Conservation (phyloP, 306 rosid species). For the Malus asiatica region DNA sequence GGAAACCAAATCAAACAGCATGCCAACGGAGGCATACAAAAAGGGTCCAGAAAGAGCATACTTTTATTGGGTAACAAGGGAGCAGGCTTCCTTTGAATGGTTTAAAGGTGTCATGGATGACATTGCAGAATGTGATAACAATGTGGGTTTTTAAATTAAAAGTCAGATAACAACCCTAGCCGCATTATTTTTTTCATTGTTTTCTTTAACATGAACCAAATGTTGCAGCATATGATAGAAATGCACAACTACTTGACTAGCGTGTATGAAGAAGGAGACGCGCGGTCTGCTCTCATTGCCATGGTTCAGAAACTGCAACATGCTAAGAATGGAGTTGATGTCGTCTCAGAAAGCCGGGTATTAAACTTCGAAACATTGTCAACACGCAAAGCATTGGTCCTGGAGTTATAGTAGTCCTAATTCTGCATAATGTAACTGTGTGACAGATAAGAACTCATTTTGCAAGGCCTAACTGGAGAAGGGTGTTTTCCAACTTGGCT, state of each 20-base stretch:
- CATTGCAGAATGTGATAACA: slow-evolving; percentile 61
- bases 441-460: slow-evolving; percentile 83
- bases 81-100: slow-evolving; percentile 94
- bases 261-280: slow-evolving; percentile 92
- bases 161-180: background rate
- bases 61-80: slow-evolving; percentile 95
- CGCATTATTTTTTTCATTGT: background rate
- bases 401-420: background rate
- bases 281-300: slow-evolving; percentile 76
- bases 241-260: slow-evolving; percentile 93
- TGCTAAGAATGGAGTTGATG: slow-evolving; percentile 82
- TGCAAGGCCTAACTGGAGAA: slow-evolving; percentile 88
- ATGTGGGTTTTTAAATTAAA: slow-evolving; percentile 40
- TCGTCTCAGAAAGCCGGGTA: slow-evolving; percentile 89
- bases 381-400: background rate
- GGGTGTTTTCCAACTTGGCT: slow-evolving; percentile 51
- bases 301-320: slow-evolving; percentile 82
- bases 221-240: slow-evolving; percentile 70
- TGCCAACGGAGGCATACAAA: slow-evolving; percentile 6
- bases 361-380: background rate
- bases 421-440: slow-evolving; percentile 4
- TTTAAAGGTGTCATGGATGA: slow-evolving; percentile 98
- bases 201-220: background rate
- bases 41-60: slow-evolving; percentile 74
- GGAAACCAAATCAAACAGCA: background rate